Conservation (phyloP, 805 yeast genomes). For the Suhomyces pyralidae region DNA sequence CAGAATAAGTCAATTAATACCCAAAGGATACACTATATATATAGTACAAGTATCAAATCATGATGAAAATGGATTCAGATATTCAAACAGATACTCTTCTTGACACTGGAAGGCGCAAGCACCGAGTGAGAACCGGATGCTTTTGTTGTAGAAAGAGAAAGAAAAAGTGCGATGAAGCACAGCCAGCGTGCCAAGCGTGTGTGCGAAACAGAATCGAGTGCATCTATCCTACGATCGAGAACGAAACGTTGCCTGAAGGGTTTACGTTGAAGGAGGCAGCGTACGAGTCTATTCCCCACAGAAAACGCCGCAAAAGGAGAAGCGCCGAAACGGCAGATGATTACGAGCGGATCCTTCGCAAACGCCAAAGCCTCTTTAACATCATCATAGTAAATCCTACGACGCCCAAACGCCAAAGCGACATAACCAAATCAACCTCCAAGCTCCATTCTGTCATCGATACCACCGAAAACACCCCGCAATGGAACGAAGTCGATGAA, state of each 20-base stretch:
- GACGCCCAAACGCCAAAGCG: conserved; percentile 1
- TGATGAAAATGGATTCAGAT: no score
- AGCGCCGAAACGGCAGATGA: background rate
- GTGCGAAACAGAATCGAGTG: conserved; percentile 10
- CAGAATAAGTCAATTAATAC: background rate
- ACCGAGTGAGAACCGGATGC: conserved; percentile 12
- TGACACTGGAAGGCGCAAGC: background rate
- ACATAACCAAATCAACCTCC: background rate
- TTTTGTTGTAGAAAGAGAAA: conserved; percentile 14
- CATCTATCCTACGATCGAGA: conserved; percentile 9
- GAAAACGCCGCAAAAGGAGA: background rate
- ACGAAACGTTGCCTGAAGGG: conserved; percentile 8
- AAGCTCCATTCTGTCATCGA: background rate
- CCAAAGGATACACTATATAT: no score
- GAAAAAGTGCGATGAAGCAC: conserved; percentile 15
- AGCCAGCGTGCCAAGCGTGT: conserved; percentile 12
- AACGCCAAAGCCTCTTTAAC: conserved; percentile 5
- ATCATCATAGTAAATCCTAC: conserved; percentile 4
- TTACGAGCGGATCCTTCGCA: background rate
- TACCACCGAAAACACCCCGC: background rate
- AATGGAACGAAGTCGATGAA: background rate
- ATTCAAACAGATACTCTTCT: background rate
- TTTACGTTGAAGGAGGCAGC: conserved; percentile 4
- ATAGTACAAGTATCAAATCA: no score
- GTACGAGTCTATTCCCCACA: conserved; percentile 6